Evolutionary conservation across 768 basidiomycete species (phyloP).

Genomic region (Tephrocybe sp.): DNA sequence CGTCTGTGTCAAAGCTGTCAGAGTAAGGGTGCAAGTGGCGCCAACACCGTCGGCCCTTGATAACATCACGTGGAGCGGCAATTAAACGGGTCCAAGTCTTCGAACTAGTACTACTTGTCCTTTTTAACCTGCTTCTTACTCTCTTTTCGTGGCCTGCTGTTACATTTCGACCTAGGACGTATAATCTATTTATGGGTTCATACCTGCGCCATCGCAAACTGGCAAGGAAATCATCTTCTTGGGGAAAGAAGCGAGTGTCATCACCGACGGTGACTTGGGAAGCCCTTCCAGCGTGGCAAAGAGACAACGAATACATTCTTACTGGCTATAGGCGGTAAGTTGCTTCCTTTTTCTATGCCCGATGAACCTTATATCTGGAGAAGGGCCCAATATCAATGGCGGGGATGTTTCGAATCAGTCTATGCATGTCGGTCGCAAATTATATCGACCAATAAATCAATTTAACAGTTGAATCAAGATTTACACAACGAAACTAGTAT

Average conservation of each 20-base stretch:
- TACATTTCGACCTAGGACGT: not conserved
- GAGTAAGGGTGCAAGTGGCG: not conserved
- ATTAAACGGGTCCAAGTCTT: not conserved
- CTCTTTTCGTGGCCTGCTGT: not conserved
- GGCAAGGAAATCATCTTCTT: not conserved
- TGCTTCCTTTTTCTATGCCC: not conserved
- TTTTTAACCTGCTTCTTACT: too few relatives aligned
- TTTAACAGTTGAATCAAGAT: constrained; percentile 40
- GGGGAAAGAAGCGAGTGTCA: constrained; percentile 1
- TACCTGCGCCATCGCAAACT: constrained; percentile 2
- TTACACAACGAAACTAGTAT: constrained; percentile 78
- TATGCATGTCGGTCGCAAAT: constrained; percentile 57
- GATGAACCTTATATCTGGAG: constrained; percentile 8
- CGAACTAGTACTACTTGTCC: too few relatives aligned
- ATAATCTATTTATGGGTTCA: not conserved
- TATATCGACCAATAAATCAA: constrained; percentile 17
- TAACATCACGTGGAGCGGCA: constrained; percentile 10
- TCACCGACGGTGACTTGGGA: constrained; percentile 44
- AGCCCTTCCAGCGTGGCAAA: constrained; percentile 68
- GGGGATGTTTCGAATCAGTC: constrained; percentile 60
- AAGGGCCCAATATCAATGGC: constrained; percentile 63
- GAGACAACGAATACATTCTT: constrained; percentile 73
- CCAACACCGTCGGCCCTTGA: not conserved
- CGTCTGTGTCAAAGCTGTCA: not conserved
- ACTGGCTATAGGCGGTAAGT: constrained; percentile 68